phyloP scores from a whole-genome alignment of 2,329 filamentous ascomycete genomes.

The Xylariales sp. region DNA sequence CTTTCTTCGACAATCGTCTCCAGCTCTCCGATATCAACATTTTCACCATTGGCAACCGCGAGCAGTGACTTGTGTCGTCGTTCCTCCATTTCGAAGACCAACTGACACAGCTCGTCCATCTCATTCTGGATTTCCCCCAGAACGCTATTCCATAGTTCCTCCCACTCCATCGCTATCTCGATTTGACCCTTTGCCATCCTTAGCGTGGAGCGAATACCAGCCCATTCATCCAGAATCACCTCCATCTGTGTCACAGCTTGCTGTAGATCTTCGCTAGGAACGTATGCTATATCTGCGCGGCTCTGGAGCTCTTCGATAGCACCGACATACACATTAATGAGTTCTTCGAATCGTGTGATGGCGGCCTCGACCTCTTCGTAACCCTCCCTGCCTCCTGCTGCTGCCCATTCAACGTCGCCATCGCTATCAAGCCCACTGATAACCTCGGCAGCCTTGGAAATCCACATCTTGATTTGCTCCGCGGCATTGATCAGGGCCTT shows the following conservation, averaged over 20 bases:
- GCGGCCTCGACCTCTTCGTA: slow-evolving; percentile 69
- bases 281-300: slow-evolving; percentile 68
- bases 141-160: slow-evolving; percentile 92
- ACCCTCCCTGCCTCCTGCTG: slow-evolving; percentile 77
- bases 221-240: slow-evolving; percentile 77
- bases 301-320: slow-evolving; percentile 90
- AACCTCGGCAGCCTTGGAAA: slow-evolving; percentile 85
- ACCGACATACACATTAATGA: slow-evolving; percentile 88
- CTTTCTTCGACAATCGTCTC: slow-evolving; percentile 92
- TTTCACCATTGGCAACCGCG: slow-evolving; percentile 56
- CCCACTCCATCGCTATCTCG: slow-evolving; percentile 98
- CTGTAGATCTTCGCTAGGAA: slow-evolving; percentile 68
- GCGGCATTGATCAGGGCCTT: slow-evolving; percentile 81
- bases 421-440: slow-evolving; percentile 86
- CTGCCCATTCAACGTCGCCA: slow-evolving; percentile 97
- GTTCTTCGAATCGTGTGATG: slow-evolving; percentile 77
- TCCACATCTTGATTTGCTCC: slow-evolving; percentile 92
- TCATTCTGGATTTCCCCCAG: slow-evolving; percentile 90
- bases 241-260: slow-evolving; percentile 87
- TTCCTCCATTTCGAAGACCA: slow-evolving; percentile 98
- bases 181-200: slow-evolving; percentile 83
- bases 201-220: slow-evolving; percentile 71
- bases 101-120: slow-evolving; percentile 68
- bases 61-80: slow-evolving; percentile 77
- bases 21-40: slow-evolving; percentile 78